Evolutionary conservation across 805 yeast species (phyloP), one percentile per base, ranked within the genome.

Genomic region (Kazachstania taianensis): DNA sequence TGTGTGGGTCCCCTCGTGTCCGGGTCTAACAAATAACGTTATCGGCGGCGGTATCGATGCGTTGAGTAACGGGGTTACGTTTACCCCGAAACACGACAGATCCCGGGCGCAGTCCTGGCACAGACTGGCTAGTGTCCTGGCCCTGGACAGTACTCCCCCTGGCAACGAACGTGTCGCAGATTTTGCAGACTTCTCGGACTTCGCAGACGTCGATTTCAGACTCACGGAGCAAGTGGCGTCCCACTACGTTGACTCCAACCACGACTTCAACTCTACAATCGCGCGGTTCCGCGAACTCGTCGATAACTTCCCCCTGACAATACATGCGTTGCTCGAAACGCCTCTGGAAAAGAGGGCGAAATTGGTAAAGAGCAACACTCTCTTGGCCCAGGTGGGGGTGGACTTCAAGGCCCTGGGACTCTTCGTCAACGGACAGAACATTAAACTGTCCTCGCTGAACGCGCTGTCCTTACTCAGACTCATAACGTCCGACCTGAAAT

Each of bases 171-270:
- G 12, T 8, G 8, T 70, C 3, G 37, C 52, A 3, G 37, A 48
- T 1, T n/a, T n/a, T n/a, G n/a, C n/a, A n/a, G n/a, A n/a, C n/a
- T n/a, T n/a, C n/a, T n/a, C n/a, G n/a, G n/a, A n/a, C n/a, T n/a
- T 22, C 3, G 25, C 8, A 4, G 25, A 22, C 4, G 8, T 22
- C 12, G 25, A 22, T 22, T 9, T 22, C 25, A 22, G 12, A n/a
- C 39, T 87, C 2, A 80, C 73, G 42, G 47, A 85, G 14, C 84
- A 86, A 55, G 94, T 94, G 1, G 72, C 79, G 0, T 65, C 76
- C 1, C 53, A 78, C 1, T 59, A 72, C n/a, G 63, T 63, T 1
- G 43, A 52, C 2, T 28, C 45, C 1, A 40, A 63, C 2, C 40
- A 47, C 12, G 40, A 53, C 5, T 47, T 67, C 14, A 65, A 69